Evolutionary conservation across 306 rosid species (phyloP).

Genomic region (Casuarina equisetifolia): DNA sequence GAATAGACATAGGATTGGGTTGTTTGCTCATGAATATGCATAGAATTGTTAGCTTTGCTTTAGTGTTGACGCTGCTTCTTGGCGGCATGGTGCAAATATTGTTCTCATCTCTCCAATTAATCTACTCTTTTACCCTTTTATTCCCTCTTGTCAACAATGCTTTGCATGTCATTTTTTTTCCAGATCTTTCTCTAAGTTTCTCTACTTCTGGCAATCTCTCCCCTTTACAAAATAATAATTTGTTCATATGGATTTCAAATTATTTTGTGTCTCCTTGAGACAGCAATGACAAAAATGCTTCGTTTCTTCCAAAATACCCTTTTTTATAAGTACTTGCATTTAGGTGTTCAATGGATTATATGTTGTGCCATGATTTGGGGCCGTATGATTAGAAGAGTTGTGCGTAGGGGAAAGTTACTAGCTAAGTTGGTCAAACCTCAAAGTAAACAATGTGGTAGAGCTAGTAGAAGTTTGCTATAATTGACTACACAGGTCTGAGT

Average conservation of each 20-base stretch:
- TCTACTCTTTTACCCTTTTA: background rate
- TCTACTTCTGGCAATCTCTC: background rate
- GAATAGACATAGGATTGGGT: too few species aligned
- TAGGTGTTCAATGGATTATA: background rate
- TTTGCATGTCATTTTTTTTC: background rate
- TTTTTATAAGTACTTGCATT: background rate
- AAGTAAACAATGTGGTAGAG: too few species aligned
- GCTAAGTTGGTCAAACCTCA: background rate
- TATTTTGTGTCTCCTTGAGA: background rate
- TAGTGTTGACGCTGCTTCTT: too few species aligned
- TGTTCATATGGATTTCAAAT: background rate
- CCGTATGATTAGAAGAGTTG: background rate
- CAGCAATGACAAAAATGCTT: background rate
- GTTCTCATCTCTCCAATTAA: background rate
- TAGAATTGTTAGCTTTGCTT: too few species aligned
- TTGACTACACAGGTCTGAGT: constrained; percentile 1
- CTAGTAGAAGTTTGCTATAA: too few species aligned
- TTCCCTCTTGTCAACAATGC: background rate
- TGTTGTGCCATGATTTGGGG: background rate
- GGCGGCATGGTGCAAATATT: background rate
- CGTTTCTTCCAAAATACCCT: background rate
- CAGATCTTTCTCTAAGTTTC: background rate
- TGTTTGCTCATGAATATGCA: too few species aligned
- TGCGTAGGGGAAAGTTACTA: background rate
- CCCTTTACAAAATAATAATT: background rate